Evolutionary conservation across 1,284 basidiomycete species (phyloP).

Genomic region (Pseudozyma hubeiensis): DNA sequence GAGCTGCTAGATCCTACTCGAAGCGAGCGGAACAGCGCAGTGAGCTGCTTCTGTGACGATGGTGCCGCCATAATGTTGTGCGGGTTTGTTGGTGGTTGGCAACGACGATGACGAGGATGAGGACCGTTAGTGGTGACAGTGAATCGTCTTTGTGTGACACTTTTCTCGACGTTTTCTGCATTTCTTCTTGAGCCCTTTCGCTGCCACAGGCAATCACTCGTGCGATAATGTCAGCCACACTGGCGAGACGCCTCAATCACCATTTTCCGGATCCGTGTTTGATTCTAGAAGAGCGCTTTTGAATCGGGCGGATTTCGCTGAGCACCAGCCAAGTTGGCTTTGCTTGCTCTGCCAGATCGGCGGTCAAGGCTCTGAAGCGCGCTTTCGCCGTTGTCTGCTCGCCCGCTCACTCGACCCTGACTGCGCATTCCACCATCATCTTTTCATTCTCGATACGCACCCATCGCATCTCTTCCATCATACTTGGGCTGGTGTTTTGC

Average conservation of each 20-base stretch:
- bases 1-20: conserved; percentile 19
- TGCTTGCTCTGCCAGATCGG: neutral
- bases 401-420: conserved; percentile 14
- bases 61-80: conserved; percentile 18
- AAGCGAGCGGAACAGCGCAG: conserved; percentile 42
- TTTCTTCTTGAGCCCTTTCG: conserved; percentile 13
- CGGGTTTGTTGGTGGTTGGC: neutral
- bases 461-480: too few species aligned
- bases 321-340: conserved; percentile 17
- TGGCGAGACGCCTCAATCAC: neutral
- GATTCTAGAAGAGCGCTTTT: neutral
- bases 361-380: neutral
- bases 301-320: conserved; percentile 22
- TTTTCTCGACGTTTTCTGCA: conserved; percentile 10
- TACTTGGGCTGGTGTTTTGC: too few species aligned
- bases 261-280: conserved; percentile 24
- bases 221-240: conserved; percentile 9
- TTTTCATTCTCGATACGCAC: neutral
- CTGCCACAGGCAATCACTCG: conserved; percentile 5
- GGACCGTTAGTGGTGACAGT: neutral
- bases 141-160: neutral
- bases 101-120: neutral
- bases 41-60: conserved; percentile 26
- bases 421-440: conserved; percentile 12
- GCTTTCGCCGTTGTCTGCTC: neutral